Evolutionary conservation across 371 early-diverging fungal species (phyloP).

Genomic region (Dinochytrium kinnereticum): DNA sequence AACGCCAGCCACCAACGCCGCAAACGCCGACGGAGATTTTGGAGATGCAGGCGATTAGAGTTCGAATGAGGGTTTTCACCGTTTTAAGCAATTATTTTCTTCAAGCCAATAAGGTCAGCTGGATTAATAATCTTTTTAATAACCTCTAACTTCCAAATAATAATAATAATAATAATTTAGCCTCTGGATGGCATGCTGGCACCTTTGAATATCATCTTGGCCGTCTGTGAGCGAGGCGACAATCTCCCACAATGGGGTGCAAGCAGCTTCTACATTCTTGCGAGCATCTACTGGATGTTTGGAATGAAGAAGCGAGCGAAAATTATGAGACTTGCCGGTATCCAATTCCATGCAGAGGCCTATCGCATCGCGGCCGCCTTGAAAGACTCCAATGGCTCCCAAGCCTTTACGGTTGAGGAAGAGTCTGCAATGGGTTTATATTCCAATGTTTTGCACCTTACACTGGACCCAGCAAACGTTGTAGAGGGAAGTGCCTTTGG

Average conservation of each 20-base stretch:
- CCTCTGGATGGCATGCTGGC: neutral
- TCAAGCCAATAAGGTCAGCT: neutral
- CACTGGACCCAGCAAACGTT: neutral
- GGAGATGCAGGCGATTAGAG: neutral
- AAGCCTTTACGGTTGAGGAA: neutral
- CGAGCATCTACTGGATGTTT: constrained; percentile 17
- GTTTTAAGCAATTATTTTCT: constrained; percentile 9
- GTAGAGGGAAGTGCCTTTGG: neutral
- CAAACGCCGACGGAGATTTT: neutral
- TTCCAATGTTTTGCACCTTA: neutral
- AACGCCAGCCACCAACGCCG: neutral
- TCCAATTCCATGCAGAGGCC: neutral
- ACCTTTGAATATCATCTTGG: constrained; percentile 7
- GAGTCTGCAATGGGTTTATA: neutral
- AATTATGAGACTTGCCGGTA: neutral
- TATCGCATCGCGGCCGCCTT: neutral
- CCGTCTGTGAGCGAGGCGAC: neutral
- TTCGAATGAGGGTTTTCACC: neutral
- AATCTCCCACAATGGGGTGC: constrained; percentile 15
- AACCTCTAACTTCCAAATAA: neutral
- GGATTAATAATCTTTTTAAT: neutral
- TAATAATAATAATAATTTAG: neutral
- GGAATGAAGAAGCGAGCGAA: neutral
- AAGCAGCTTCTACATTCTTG: constrained; percentile 3
- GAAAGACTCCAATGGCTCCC: no score